Evolutionary conservation across 257 asterid species (phyloP), one percentile per base, ranked within the genome.

Genomic region (Phtheirospermum japonicum): DNA sequence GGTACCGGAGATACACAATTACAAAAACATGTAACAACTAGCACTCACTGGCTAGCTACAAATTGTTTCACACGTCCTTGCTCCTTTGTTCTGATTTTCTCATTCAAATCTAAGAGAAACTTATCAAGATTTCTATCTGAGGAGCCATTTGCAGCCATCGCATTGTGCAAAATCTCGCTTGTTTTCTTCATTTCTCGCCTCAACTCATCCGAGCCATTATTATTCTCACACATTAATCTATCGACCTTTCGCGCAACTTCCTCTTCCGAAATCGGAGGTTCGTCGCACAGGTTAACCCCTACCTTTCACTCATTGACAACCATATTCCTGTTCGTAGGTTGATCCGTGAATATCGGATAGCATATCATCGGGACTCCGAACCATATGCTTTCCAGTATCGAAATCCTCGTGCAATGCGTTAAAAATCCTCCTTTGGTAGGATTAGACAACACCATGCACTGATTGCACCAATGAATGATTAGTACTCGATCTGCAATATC

Each of bases 241-340:
- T 39, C 2, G 3, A 64, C 14, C 61, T 52, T 52, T 6, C 10
- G 4, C 0, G 17, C 50, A 43, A 67, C 57, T 11, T 67, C 65
- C 31, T 46, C 51, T 42, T 10, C 11, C 3, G 11, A 4, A 4
- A 63, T 20, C 4, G 11, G 6, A 5, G 0, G 20, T 4, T 20
- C 20, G 5, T 68, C 63, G 12, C 36, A 68, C 2, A 60, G 48
- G 37, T 60, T 39, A 0, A 68, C n/a, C 17, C 67, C 73, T 2
- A 68, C 23, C 37, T 39, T 68, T 62, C 73, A 68, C 11, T 68
- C 67, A 16, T 68, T 17, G 1, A 68, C 62, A 17, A 60, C 67
- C 9, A 68, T 0, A 5, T 68, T 60, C 54, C 73, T 68, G 12
- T 68, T 68, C 0, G 66, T 61, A 2, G 62, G 67, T 13, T 68